Conservation (phyloP, 805 yeast genomes). For the Kluyveromyces starmeri region DNA sequence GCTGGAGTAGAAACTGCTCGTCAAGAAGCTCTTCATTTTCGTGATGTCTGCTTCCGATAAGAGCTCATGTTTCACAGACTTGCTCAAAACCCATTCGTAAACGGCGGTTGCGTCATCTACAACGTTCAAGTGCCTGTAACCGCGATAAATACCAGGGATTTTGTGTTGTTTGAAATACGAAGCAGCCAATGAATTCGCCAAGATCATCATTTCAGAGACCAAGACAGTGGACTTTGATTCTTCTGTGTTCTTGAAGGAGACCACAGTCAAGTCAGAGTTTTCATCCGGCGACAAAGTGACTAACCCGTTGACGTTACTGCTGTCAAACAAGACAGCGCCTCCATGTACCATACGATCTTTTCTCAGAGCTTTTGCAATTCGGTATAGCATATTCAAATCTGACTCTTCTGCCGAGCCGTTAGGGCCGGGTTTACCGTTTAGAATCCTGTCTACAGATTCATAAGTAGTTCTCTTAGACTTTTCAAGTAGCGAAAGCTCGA, state of each 20-base stretch:
- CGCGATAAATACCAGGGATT: constrained; percentile 41
- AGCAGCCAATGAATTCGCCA: constrained; percentile 60
- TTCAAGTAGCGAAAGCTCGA: constrained; percentile 35
- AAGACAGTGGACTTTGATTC: constrained; percentile 45
- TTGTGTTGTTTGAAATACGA: constrained; percentile 33
- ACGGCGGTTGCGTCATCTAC: constrained; percentile 21
- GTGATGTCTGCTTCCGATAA: constrained; percentile 35
- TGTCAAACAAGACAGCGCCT: constrained; percentile 36
- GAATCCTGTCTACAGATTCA: constrained; percentile 45
- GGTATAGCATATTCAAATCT: constrained; percentile 32
- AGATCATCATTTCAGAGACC: constrained; percentile 80
- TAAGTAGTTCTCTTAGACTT: constrained; percentile 54
- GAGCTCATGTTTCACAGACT: constrained; percentile 13
- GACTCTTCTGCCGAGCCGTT: constrained; percentile 11
- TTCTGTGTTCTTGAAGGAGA: constrained; percentile 19
- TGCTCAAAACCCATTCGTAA: constrained; percentile 17
- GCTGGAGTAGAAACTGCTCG: constrained; percentile 44
- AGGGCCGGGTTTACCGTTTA: constrained; percentile 25
- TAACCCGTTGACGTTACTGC: constrained; percentile 23
- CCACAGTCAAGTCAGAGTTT: constrained; percentile 5
- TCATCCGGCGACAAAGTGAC: constrained; percentile 13
- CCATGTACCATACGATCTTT: constrained; percentile 22
- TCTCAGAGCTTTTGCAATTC: constrained; percentile 16
- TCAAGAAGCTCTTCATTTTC: constrained; percentile 37
- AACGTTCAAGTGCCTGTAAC: constrained; percentile 29